Base-by-base conservation (phyloP, 2,329 filamentous ascomycete species). In the Emergomyces orientalis region DNA sequence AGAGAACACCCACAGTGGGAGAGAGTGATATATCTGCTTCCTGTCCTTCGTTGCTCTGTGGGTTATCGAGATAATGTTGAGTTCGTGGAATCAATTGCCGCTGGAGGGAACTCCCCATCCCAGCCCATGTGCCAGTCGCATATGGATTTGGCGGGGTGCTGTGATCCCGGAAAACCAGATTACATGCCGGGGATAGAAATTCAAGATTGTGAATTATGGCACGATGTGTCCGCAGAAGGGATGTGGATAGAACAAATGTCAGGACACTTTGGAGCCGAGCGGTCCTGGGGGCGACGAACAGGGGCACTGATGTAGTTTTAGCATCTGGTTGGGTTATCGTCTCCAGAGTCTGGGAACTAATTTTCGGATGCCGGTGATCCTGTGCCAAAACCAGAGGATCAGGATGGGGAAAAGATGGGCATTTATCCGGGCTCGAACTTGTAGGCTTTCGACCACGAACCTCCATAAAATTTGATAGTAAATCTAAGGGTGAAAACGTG, bases 21-120 rank as follows among this genome's bases (percentile, higher is more conserved):
- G 89, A 89, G 5, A 92, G 69, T 0, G 88, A 82, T 2, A 96
- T 74, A 68, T 96, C 91, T 2, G 89, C 72, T 66, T 76, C 72
- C 8, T 52, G 54, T n/a, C 22, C 39, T 32, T 63, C 27, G 22
- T 32, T 34, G 3, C 14, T 52, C 65, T 55, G 30, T 70, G 63
- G 22, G 49, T 34, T 19, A 30, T 55, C 25, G 17, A 17, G 65
- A 61, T 47, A 54, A 47, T 19, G 27, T 87, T 71, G 91, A 88
- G 6, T 78, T 75, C 0, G 49, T 45, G 37, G 49, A 55, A n/a
- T 61, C 63, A 11, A 55, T 55, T 17, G 51, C 14, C 54, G 11
- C 6, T 41, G 34, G 13, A 2, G 54, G 13, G 22, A 41, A 41
- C 34, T 17, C 54, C n/a, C n/a, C n/a, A n/a, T n/a, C n/a, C 19